Conservation (phyloP, 495 filamentous ascomycete species). For the Parathielavia hyrcaniae region DNA sequence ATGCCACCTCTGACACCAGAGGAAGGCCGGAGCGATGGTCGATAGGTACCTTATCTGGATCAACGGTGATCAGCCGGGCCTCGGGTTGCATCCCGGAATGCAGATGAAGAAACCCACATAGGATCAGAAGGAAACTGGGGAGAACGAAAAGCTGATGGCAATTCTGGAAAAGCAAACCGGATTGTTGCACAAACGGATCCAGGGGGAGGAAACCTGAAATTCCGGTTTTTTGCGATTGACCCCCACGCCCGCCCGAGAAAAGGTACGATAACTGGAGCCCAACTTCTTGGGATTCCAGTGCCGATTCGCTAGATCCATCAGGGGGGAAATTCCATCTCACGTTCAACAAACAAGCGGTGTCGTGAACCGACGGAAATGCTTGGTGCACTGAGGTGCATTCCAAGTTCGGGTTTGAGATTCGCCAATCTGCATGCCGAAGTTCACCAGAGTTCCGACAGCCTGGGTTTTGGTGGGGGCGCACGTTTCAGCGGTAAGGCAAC, state of each 20-base stretch:
- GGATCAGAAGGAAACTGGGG: background rate
- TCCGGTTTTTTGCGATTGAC: conserved; percentile 1
- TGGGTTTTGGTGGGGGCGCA: conserved; percentile 6
- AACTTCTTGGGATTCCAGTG: background rate
- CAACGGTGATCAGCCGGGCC: too few relatives aligned
- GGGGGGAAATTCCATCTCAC: conserved; percentile 1
- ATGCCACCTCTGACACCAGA: background rate
- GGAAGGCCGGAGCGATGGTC: background rate
- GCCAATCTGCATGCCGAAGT: background rate
- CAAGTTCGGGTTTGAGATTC: background rate
- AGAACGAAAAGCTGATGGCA: background rate
- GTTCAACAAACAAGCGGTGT: background rate
- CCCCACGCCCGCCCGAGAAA: conserved; percentile 3
- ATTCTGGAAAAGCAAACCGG: background rate
- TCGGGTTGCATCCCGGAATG: too few relatives aligned
- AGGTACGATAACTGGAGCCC: background rate
- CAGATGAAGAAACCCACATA: background rate
- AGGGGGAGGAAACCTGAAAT: background rate
- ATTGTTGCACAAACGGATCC: background rate
- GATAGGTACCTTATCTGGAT: too few relatives aligned
- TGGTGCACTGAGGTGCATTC: background rate
- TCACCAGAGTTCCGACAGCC: background rate
- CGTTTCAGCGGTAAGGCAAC: background rate
- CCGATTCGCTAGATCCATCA: background rate
- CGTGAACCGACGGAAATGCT: background rate